Evolutionary conservation across 768 basidiomycete species (phyloP), one percentile per base, ranked within the genome.

Genomic region (Hypholoma fasciculare): DNA sequence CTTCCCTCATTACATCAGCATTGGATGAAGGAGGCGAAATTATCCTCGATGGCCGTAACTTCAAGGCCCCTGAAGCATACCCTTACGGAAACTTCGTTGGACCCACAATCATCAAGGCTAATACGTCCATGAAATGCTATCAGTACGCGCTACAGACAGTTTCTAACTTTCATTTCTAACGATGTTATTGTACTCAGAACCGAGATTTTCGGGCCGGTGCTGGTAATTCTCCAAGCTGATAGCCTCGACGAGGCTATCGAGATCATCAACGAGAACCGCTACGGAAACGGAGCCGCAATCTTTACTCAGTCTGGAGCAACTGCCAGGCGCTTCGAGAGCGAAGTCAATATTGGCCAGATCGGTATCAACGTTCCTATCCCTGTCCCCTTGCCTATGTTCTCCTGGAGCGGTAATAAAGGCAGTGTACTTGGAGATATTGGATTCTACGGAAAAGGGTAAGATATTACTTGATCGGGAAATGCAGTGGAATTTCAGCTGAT

Each of bases 281-380:
- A 97, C 70, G 91, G 96, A 7, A 98, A 98, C 65, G 96, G 96
- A 30, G 86, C 95, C 30, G 92, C 94, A 19, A 93, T 97, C 69
- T 98, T 98, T 72, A 99, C 96, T 19, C 93, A 97, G 74, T 92
- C 90, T 13, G 97, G 96, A 14, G 92, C 96, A 36, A 94, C 94
- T 7, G 96, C 95, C 16, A 86, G 96, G 56, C 92, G 90, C 72
- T 99, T 97, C 61, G 96, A 98, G 75, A 78, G 78, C 12, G 82
- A 87, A 47, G 87, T 96, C 53, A 92, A 98, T 62, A 87, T 94
- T 52, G 95, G 95, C 20, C 94, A 92, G 73, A 85, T 99, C 67
- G 96, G 96, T 44, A 86, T 98, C 71, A 98, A 96, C 69, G 88
- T 95, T 8, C 91, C 92, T 3, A 94, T 94, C 51, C 92, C 94